Base-by-base conservation (phyloP, 2,329 filamentous ascomycete genomes). In the Helotiales sp. region DNA sequence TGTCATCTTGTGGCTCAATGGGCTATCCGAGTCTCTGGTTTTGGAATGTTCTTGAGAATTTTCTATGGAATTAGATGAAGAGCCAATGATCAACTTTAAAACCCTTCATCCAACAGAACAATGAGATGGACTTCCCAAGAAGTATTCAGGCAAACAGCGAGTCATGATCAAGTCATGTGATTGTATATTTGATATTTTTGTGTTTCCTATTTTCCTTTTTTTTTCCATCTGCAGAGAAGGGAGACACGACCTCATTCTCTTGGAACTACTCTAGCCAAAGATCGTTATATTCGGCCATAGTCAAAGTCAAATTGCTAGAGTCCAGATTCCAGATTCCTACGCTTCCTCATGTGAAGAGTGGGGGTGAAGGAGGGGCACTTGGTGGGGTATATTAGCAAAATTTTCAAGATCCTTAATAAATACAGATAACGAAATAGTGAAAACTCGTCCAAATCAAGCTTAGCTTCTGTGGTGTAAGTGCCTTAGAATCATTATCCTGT, bases 381-480 rank as follows among this genome's bases (percentile, higher is more conserved):
- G 8, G 47, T 6, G 47, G 47, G 47, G 47, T 30, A 50, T 11
- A 50, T 6, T 17, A 15, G 24, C 17, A 30, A 28, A 30, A 28
- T 10, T 28, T 50, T 30, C 47, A 28, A 30, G 10, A 26, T 50
- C 24, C 13, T n/a, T 50, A 28, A 3, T 11, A 26, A 22, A 5
- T 28, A 15, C 24, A 40, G 20, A 24, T 11, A 24, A 37, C 20
- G 20, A 57, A 40, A 57, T 37, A 57, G 11, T 22, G 30, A 24
- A 3, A 22, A 15, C 1, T 37, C 17, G 5, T 57, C 32, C 52
- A 57, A 26, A 40, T 26, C 52, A 34, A 57, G 52, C 52, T n/a
- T 57, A 57, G 52, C 52, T 57, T 57, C 52, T 34, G 52, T 57
- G 52, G 52, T 57, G 52, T 57, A 57, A 57, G 52, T 37, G 15